Base-by-base conservation (phyloP, 768 basidiomycete species). In the Podaxis sp. region DNA sequence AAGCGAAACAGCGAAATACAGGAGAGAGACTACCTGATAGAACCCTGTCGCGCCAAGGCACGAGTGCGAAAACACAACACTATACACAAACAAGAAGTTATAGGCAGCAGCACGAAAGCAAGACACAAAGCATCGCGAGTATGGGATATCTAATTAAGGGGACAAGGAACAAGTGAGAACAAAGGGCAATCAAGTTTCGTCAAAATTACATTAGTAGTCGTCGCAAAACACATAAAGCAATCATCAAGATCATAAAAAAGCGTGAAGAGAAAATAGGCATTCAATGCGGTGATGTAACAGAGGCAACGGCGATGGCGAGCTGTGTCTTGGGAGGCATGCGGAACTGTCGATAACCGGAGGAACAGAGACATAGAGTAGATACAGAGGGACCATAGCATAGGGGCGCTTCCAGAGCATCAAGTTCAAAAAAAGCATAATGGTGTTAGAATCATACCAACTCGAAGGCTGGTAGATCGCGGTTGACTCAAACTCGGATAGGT, bases 401-500 rank as follows among this genome's bases (percentile, higher is more conserved):
- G 2, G 38, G 20, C 40, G 22, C 44, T 48, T 38, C 22, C 22
- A 33, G 52, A 55, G 53, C 44, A 48, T 44, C 30, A 22, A 46
- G 12, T 50, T 24, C 30, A 48, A 38, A 17, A 6, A 20, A 30
- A 22, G 28, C 57, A 58, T 58, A 58, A 36, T 22, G 40, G 1
- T 33, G 22, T 54, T 46, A 6, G 2, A 37, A 28, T 28, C 33
- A 56, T 56, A 56, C 24, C 37, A 40, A 62, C 54, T 22, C 37
- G 30, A 24, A 38, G 40, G 13, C 2, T 41, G 40, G 40, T 41
- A 7, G 15, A 41, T 56, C 53, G 20, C 4, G 33, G 15, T 58
- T 38, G 28, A 28, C 37, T 69, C 65, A 79, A 56, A 80, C 65
- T 26, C 77, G 76, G 58, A 78, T 77, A 15, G 78, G 69, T 17